Evolutionary conservation across 2,329 filamentous ascomycete species (phyloP).

Genomic region (Arthrocladium fulminans): DNA sequence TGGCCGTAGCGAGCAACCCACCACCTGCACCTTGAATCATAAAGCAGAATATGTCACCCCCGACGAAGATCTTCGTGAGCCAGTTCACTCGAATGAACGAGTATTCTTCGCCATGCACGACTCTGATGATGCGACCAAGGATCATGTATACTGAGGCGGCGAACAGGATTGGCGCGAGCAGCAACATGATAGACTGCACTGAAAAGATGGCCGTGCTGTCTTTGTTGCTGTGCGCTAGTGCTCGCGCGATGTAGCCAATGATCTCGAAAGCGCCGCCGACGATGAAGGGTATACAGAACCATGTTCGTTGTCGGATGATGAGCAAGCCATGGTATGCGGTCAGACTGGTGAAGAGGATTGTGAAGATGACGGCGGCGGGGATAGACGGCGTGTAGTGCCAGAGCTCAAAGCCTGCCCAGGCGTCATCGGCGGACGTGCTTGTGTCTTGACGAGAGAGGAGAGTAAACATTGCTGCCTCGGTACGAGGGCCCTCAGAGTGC

Average conservation of each 20-base stretch:
- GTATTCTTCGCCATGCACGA: conserved; percentile 29
- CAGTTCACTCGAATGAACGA: conserved; percentile 29
- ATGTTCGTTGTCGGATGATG: conserved; percentile 23
- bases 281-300: conserved; percentile 30
- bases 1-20: conserved; percentile 10
- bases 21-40: conserved; percentile 27
- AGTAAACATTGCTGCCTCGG: not conserved
- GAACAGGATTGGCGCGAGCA: conserved; percentile 35
- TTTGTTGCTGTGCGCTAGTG: conserved; percentile 27
- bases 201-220: conserved; percentile 26
- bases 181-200: conserved; percentile 32
- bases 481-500: too few relatives aligned
- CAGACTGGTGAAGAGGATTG: conserved; percentile 24
- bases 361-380: conserved; percentile 22
- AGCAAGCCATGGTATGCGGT: conserved; percentile 26
- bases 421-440: not conserved
- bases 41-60: conserved; percentile 30
- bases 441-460: not conserved
- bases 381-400: conserved; percentile 26
- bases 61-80: conserved; percentile 33
- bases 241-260: conserved; percentile 31
- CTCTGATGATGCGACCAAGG: conserved; percentile 32
- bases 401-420: conserved; percentile 7
- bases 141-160: conserved; percentile 35
- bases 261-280: conserved; percentile 29